These are phyloP conservation scores for Thalassiosira exigua DNA, from an alignment of 352 stramenopile genomes.

Conservation along the genomic window DNA sequence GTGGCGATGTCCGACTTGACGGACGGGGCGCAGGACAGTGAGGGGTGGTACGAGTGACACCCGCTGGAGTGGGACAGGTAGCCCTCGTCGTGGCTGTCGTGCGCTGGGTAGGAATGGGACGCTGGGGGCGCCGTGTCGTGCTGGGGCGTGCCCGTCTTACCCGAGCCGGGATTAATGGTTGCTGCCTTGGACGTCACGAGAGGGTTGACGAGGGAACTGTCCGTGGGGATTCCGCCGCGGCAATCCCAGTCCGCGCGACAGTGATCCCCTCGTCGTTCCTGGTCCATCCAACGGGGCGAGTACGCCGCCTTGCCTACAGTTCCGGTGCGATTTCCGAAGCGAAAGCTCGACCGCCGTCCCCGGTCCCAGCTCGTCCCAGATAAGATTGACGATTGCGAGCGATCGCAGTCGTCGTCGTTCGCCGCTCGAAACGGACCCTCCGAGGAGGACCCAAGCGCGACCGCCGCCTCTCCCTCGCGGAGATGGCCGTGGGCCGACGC, in stretches of 20 bases:
- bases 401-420: not conserved
- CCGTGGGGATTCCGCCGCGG: not conserved
- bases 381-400: not conserved
- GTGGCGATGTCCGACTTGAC: slow-evolving; percentile 34
- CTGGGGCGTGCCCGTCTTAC: not conserved
- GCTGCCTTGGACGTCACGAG: not conserved
- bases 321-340: not conserved
- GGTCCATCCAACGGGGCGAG: slow-evolving; percentile 36
- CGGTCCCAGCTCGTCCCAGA: not conserved
- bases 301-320: slow-evolving; percentile 17
- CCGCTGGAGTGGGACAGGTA: slow-evolving; percentile 46
- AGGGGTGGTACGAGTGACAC: slow-evolving; percentile 24
- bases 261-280: not conserved
- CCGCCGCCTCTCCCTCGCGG: no score
- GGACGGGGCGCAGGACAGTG: slow-evolving; percentile 19
- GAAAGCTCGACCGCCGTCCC: slow-evolving; percentile 13
- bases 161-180: slow-evolving; percentile 6
- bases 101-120: slow-evolving; percentile 20
- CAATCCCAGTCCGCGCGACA: not conserved
- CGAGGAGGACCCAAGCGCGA: no score
- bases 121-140: slow-evolving; percentile 26
- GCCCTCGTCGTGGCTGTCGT: slow-evolving; percentile 41
- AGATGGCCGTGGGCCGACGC: not conserved
- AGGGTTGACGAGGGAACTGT: not conserved
- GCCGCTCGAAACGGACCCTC: no score